Evolutionary conservation across 148 eudicot species (phyloP).

Genomic region (Hydrangea macrophylla): DNA sequence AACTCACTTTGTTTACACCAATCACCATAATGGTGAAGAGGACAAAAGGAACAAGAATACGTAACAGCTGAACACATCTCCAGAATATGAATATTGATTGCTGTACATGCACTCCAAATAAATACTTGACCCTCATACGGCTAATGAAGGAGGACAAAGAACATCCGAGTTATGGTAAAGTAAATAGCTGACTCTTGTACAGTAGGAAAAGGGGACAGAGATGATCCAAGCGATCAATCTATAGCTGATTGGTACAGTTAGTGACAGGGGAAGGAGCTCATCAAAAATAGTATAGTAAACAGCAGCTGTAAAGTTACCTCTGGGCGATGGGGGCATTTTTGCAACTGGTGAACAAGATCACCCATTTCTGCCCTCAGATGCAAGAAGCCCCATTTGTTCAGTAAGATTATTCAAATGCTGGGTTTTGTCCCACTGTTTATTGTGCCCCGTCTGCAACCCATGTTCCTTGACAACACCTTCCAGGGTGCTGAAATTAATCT

Average conservation of each 20-base stretch:
- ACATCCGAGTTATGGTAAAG: neutral
- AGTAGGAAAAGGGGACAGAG: neutral
- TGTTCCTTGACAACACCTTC: constrained; percentile 34
- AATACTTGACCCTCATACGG: neutral
- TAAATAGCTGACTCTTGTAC: neutral
- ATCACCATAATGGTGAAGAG: neutral
- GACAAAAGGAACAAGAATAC: neutral
- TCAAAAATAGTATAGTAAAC: constrained; percentile 1
- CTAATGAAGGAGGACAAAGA: neutral
- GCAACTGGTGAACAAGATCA: constrained; percentile 20
- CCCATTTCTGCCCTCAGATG: constrained; percentile 33
- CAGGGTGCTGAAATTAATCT: constrained; percentile 32
- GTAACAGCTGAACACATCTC: neutral
- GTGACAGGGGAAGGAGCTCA: neutral
- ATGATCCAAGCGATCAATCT: neutral
- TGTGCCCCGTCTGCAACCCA: constrained; percentile 25
- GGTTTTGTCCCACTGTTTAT: constrained; percentile 41
- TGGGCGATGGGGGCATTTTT: neutral
- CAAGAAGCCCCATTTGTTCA: constrained; percentile 65
- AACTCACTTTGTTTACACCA: neutral
- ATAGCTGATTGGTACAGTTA: neutral
- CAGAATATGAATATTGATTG: neutral
- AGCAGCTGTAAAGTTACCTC: constrained; percentile 21
- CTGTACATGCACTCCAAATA: neutral
- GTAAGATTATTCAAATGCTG: constrained; percentile 52